Percentiles rank a stretch among this genome's conserved stretches.
Evolutionary conservation across 2,329 filamentous ascomycete species (phyloP).

Genomic region (Pyrenophora graminea): DNA sequence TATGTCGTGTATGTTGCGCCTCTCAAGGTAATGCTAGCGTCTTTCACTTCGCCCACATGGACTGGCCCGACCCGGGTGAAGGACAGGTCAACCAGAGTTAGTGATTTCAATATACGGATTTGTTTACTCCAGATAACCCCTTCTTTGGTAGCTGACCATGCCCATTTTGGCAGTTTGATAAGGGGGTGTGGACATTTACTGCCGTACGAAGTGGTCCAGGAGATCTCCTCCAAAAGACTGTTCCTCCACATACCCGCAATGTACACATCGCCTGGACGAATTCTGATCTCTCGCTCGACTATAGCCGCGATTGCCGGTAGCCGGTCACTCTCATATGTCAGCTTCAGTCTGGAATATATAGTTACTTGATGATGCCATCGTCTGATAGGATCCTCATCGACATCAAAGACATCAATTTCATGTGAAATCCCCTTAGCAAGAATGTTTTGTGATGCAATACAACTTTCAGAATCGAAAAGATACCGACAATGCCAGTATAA

Average conservation of each 20-base stretch:
- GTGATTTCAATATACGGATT: not conserved
- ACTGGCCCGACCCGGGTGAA: not conserved
- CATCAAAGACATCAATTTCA: not conserved
- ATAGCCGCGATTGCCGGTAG: not conserved
- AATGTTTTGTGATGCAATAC: not conserved
- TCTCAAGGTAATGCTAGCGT: not conserved
- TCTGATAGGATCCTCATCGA: not conserved
- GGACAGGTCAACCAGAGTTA: not conserved
- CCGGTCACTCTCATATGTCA: not conserved
- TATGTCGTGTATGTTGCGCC: not conserved
- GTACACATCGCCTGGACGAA: not conserved
- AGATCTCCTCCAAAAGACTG: not conserved
- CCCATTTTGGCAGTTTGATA: not conserved
- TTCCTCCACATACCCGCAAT: not conserved
- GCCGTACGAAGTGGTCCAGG: not conserved
- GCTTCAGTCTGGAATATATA: not conserved
- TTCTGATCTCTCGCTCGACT: not conserved
- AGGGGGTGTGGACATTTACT: not conserved
- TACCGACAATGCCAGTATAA: not conserved
- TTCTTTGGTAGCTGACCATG: not conserved
- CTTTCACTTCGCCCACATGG: not conserved
- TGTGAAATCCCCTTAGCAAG: not conserved
- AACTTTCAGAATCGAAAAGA: not conserved
- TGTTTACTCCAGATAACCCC: rapidly evolving
- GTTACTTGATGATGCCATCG: not conserved